Conservation (phyloP, 2,329 filamentous ascomycete species). For the Trichoderma afroharzianum region DNA sequence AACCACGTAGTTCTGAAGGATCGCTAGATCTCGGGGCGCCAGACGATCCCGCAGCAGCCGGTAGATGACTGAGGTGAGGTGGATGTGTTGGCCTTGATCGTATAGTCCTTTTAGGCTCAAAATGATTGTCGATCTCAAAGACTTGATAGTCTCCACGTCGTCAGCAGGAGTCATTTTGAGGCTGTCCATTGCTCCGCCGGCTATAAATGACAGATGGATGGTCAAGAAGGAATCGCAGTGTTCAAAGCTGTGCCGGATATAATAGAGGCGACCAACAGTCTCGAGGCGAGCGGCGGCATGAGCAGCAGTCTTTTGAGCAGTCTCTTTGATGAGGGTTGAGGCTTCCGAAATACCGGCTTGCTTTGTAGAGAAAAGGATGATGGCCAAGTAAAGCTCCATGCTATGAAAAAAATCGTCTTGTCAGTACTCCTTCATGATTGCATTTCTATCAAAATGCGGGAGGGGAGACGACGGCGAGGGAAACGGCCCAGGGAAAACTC, state of each 20-base stretch:
- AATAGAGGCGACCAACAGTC: constrained; percentile 33
- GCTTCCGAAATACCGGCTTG: background rate
- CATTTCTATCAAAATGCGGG: no score
- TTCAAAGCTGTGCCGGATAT: constrained; percentile 32
- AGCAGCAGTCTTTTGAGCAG: constrained; percentile 10
- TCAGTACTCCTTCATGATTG: background rate
- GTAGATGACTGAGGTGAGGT: constrained; percentile 3
- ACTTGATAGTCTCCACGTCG: background rate
- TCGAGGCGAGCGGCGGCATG: constrained; percentile 28
- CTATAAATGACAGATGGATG: background rate
- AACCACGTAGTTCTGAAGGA: background rate
- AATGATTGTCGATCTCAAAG: constrained; percentile 6
- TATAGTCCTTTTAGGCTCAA: constrained; percentile 13
- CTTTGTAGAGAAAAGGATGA: background rate
- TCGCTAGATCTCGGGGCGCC: background rate
- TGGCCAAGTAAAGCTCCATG: constrained; percentile 11
- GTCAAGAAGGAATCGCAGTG: constrained; percentile 11
- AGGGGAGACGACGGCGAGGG: background rate
- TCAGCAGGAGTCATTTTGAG: background rate
- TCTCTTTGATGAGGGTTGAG: background rate
- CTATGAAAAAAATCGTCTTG: background rate
- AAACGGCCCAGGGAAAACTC: constrained; percentile 15
- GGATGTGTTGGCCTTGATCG: constrained; percentile 12
- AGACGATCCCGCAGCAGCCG: constrained; percentile 3
- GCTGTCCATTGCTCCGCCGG: background rate